These are phyloP conservation scores for Begonia loranthoides DNA, from an alignment of 306 rosid genomes.

Conservation along the genomic window DNA sequence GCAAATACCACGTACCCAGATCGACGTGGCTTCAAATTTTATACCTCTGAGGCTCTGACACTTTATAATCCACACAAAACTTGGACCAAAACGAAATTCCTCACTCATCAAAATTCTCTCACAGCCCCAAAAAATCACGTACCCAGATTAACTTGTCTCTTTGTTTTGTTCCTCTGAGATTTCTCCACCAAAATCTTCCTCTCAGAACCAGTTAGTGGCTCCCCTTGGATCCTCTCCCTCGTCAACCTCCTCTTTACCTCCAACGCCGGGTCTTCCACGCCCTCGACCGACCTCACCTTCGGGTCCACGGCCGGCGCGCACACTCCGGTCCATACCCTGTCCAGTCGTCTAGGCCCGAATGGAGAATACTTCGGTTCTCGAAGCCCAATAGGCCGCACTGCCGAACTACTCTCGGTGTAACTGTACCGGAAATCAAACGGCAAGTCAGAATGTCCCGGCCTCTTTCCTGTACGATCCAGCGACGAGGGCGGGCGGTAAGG, in stretches of 20 bases:
- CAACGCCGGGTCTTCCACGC: slow-evolving; percentile 39
- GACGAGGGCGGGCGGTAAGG: slow-evolving; percentile 61
- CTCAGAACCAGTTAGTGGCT: slow-evolving; percentile 49
- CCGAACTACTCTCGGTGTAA: slow-evolving; percentile 67
- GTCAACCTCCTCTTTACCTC: slow-evolving; percentile 43
- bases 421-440: slow-evolving; percentile 82
- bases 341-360: slow-evolving; percentile 67
- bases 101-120: slow-evolving; percentile 1
- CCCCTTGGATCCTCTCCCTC: slow-evolving; percentile 54
- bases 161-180: slow-evolving; percentile 50
- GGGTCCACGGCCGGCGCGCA: slow-evolving; percentile 78
- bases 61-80: slow-evolving; percentile 6
- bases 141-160: slow-evolving; percentile 81
- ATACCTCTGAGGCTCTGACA: not conserved
- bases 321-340: slow-evolving; percentile 76
- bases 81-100: not conserved
- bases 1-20: slow-evolving; percentile 2
- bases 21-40: not conserved
- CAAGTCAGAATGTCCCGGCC: slow-evolving; percentile 41
- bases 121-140: slow-evolving; percentile 5
- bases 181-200: slow-evolving; percentile 47
- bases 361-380: slow-evolving; percentile 89
- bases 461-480: slow-evolving; percentile 38
- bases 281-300: slow-evolving; percentile 46
- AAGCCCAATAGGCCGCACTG: slow-evolving; percentile 69